phyloP scores from a whole-genome alignment of 2,329 filamentous ascomycete species.

The Gliomastix tumulicola region DNA sequence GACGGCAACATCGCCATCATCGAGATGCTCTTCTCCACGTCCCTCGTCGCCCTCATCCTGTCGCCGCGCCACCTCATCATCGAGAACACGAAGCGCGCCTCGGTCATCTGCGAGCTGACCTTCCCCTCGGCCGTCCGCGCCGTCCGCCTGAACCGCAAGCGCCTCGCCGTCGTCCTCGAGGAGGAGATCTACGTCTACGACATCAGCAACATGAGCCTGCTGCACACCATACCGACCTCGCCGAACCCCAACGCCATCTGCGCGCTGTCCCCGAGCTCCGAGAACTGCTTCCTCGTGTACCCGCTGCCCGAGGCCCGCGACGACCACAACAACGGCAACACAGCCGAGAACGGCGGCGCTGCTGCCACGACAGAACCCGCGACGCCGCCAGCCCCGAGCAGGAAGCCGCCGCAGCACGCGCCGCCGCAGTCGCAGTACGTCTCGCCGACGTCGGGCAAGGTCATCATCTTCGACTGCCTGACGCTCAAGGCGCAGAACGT shows the following conservation, averaged over 20 bases:
- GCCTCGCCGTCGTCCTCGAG: constrained; percentile 87
- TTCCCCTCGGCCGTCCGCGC: constrained; percentile 96
- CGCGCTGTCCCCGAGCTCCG: constrained; percentile 86
- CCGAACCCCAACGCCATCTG: constrained; percentile 90
- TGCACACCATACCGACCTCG: constrained; percentile 89
- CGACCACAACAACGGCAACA: constrained; percentile 25
- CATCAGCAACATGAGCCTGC: constrained; percentile 94
- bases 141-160: constrained; percentile 88
- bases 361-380: too few species aligned
- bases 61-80: constrained; percentile 91
- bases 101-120: constrained; percentile 96
- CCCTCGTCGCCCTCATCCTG: constrained; percentile 85
- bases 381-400: constrained; percentile 33
- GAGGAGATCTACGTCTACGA: constrained; percentile 98
- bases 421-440: constrained; percentile 75
- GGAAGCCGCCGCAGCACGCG: constrained; percentile 68
- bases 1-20: constrained; percentile 93
- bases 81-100: constrained; percentile 84
- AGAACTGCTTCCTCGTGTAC: constrained; percentile 93
- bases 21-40: constrained; percentile 98
- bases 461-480: constrained; percentile 85
- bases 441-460: constrained; percentile 80
- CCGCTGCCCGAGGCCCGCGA: constrained; percentile 72
- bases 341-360: too few species aligned
- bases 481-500: constrained; percentile 92